phyloP scores from a whole-genome alignment of 495 filamentous ascomycete genomes.

The Penicillium angulare region DNA sequence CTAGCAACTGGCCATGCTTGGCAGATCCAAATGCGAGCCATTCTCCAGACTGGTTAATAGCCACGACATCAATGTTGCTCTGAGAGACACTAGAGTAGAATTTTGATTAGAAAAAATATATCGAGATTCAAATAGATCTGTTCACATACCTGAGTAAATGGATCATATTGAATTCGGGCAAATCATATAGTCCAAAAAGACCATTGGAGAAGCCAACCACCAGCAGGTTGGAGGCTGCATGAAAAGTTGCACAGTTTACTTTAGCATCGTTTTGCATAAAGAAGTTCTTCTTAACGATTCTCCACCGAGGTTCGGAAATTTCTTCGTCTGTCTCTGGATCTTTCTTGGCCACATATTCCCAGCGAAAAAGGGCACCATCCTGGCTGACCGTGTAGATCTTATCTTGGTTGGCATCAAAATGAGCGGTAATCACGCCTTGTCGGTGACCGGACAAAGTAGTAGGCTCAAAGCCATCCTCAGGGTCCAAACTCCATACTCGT shows the following conservation, averaged over 20 bases:
- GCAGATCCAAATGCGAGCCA: constrained; percentile 99
- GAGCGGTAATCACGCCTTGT: constrained; percentile 81
- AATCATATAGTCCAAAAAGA: constrained; percentile 87
- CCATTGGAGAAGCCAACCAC: constrained; percentile 95
- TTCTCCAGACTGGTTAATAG: constrained; percentile 89
- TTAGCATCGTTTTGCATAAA: constrained; percentile 89
- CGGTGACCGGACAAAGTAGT: constrained; percentile 88
- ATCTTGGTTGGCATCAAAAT: constrained; percentile 92
- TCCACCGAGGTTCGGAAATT: constrained; percentile 70
- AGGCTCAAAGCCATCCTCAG: constrained; percentile 82
- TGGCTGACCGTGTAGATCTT: constrained; percentile 75
- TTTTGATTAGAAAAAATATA: constrained; percentile 23
- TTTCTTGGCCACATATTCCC: constrained; percentile 56
- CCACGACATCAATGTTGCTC: constrained; percentile 90
- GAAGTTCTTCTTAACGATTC: constrained; percentile 82
- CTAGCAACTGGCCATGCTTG: constrained; percentile 86
- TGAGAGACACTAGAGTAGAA: constrained; percentile 76
- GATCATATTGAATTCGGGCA: constrained; percentile 95
- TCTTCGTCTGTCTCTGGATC: constrained; percentile 60
- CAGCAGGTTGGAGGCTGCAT: constrained; percentile 79
- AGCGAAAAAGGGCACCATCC: constrained; percentile 65
- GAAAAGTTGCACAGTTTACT: constrained; percentile 83
- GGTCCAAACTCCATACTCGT: constrained; percentile 88
- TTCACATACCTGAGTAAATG: constrained; percentile 66
- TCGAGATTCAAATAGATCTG: not conserved